phyloP scores from a whole-genome alignment of 176 grass and related monocot genomes.

The Thalia dealbata region DNA sequence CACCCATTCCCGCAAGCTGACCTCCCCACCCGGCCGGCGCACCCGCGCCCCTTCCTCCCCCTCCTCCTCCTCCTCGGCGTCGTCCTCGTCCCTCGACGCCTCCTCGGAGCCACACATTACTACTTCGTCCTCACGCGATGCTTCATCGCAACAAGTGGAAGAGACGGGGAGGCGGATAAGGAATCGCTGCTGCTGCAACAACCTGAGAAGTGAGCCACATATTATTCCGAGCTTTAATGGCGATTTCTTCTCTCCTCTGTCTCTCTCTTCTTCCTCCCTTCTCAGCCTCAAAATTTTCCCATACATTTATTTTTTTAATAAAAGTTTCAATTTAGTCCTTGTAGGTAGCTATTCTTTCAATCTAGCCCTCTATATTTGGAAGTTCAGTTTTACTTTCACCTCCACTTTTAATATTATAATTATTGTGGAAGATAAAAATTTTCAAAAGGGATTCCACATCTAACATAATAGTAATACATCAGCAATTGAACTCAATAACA shows the following conservation, averaged over 20 bases:
- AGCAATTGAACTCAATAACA: too few relatives aligned
- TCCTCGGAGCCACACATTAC: slow-evolving; percentile 12
- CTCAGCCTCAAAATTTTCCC: background rate
- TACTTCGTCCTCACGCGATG: background rate
- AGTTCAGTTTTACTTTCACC: too few relatives aligned
- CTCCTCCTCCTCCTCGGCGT: slow-evolving; percentile 12
- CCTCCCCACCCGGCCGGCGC: slow-evolving; percentile 30
- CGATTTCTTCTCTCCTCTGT: background rate
- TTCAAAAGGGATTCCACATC: too few relatives aligned
- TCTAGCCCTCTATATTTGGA: too few relatives aligned
- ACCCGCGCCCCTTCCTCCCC: background rate
- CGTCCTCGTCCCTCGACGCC: background rate
- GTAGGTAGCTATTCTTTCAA: too few relatives aligned
- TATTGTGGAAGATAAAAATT: too few relatives aligned
- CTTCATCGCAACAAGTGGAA: background rate
- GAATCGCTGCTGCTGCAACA: background rate
- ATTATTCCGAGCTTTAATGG: slow-evolving; percentile 6
- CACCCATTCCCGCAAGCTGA: slow-evolving; percentile 88
- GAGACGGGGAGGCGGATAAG: background rate
- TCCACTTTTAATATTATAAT: too few relatives aligned
- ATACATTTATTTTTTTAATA: too few relatives aligned
- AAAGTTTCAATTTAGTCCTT: too few relatives aligned
- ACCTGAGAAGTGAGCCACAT: slow-evolving; percentile 6
- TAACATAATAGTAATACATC: too few relatives aligned
- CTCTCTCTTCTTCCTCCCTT: background rate